A percentile compares a stretch with the other conserved stretches of the same genome.
These are phyloP conservation scores for Torrubiella hemipterigena DNA, from an alignment of 2,329 filamentous ascomycete species.

Conservation along the genomic window DNA sequence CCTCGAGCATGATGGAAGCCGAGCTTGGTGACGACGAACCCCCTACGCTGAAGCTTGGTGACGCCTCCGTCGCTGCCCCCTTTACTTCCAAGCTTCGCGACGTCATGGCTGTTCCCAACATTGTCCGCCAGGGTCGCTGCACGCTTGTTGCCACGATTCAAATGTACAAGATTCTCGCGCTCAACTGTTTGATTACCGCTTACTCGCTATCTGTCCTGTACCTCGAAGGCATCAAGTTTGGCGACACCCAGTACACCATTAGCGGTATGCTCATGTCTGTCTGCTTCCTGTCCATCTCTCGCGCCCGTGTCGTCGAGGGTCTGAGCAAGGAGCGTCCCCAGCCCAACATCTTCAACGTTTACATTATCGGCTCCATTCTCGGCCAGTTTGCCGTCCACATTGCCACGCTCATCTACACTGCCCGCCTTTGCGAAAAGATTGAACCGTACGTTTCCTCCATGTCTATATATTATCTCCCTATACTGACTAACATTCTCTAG, in stretches of 20 bases:
- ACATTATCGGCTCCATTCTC: constrained; percentile 95
- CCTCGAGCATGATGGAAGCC: constrained; percentile 76
- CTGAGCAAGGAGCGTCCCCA: constrained; percentile 95
- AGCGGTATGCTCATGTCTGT: constrained; percentile 99
- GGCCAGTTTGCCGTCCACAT: constrained; percentile 97
- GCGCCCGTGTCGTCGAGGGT: constrained; percentile 88
- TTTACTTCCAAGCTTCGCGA: constrained; percentile 98
- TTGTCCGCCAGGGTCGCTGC: constrained; percentile 93
- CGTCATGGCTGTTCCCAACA: constrained; percentile 94
- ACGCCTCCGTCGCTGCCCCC: constrained; percentile 91
- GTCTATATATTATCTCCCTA: neutral
- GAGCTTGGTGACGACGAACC: constrained; percentile 84
- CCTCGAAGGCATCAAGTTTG: constrained; percentile 97
- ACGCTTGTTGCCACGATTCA: constrained; percentile 97
- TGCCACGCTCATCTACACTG: constrained; percentile 85
- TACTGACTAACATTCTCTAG: constrained; percentile 21
- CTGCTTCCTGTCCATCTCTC: constrained; percentile 97
- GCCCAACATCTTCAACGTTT: constrained; percentile 97
- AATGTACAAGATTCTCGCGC: constrained; percentile 98
- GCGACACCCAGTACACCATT: constrained; percentile 95
- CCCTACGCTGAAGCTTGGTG: constrained; percentile 90
- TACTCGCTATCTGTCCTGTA: constrained; percentile 96
- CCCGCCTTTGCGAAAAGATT: constrained; percentile 72
- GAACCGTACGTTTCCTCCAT: constrained; percentile 57
- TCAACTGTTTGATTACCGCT: constrained; percentile 95